Percentiles rank a stretch among this genome's conserved stretches.
These are phyloP conservation scores for Xylaria longipes DNA, from an alignment of 495 filamentous ascomycete genomes.

Conservation along the genomic window DNA sequence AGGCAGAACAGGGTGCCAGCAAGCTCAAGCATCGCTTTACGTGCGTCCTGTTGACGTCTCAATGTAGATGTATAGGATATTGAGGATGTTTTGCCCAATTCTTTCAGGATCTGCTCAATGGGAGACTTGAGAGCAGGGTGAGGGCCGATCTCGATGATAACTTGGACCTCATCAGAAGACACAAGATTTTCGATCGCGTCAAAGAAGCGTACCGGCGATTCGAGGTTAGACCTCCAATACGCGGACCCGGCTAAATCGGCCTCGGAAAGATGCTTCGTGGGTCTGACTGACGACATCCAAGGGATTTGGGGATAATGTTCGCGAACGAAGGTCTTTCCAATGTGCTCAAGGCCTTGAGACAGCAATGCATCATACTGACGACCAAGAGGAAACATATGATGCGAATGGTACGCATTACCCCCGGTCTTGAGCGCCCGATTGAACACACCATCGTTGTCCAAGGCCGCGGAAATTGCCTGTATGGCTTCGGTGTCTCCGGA, in stretches of 20 bases:
- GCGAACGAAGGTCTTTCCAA: background rate
- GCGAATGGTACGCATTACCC: slow-evolving; percentile 65
- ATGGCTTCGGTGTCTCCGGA: slow-evolving; percentile 41
- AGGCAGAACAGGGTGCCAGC: slow-evolving; percentile 25
- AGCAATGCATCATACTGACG: slow-evolving; percentile 37
- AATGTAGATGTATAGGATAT: too few species aligned
- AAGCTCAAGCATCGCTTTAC: too few species aligned
- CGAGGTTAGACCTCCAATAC: too few species aligned
- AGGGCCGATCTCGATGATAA: slow-evolving; percentile 64
- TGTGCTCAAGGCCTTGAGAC: background rate
- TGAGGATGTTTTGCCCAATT: too few species aligned
- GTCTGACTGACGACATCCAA: slow-evolving; percentile 30
- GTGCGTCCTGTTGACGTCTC: too few species aligned
- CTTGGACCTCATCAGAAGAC: slow-evolving; percentile 32
- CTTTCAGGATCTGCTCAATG: slow-evolving; percentile 52
- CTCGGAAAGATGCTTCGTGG: too few species aligned
- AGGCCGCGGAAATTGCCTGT: slow-evolving; percentile 47
- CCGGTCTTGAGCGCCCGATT: slow-evolving; percentile 44
- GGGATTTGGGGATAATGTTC: slow-evolving; percentile 1
- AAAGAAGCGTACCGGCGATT: slow-evolving; percentile 46
- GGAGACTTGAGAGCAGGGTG: slow-evolving; percentile 61
- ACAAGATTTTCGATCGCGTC: too few species aligned
- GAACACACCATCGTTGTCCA: slow-evolving; percentile 57
- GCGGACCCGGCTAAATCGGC: too few species aligned
- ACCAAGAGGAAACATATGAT: slow-evolving; percentile 59